These are phyloP conservation scores for Colletotrichum plurivorum DNA, from an alignment of 2,329 filamentous ascomycete species.

Conservation along the genomic window DNA sequence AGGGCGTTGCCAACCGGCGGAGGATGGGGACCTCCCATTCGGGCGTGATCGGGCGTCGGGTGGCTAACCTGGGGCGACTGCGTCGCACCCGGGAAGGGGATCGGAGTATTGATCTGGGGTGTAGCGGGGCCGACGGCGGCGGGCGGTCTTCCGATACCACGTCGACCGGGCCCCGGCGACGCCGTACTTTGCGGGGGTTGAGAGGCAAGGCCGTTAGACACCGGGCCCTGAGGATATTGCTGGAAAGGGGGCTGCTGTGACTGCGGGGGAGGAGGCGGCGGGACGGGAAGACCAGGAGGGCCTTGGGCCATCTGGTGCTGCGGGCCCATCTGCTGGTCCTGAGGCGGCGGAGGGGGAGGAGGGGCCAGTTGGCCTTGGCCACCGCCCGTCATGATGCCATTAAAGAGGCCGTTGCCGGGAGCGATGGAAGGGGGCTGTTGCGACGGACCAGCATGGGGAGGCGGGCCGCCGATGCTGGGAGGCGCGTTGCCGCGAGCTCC, in stretches of 20 bases:
- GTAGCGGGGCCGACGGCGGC: constrained; percentile 80
- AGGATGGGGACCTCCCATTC: constrained; percentile 61
- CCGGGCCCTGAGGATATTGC: constrained; percentile 73
- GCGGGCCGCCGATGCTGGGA: constrained; percentile 74
- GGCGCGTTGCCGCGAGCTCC: constrained; percentile 76
- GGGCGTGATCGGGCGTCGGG: constrained; percentile 79
- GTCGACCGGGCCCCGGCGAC: constrained; percentile 87
- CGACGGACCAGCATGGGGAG: constrained; percentile 83
- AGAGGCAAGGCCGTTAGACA: constrained; percentile 80
- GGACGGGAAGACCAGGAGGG: constrained; percentile 75
- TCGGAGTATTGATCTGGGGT: constrained; percentile 90
- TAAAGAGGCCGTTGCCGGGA: constrained; percentile 93
- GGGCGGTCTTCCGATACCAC: constrained; percentile 77
- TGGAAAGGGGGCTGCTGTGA: constrained; percentile 81
- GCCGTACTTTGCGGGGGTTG: constrained; percentile 88
- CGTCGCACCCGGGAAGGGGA: constrained; percentile 86
- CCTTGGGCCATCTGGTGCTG: constrained; percentile 77
- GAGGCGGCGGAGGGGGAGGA: constrained; percentile 74
- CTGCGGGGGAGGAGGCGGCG: constrained; percentile 70
- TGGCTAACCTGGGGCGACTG: constrained; percentile 91
- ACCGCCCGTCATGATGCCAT: constrained; percentile 93
- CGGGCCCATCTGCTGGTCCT: constrained; percentile 72
- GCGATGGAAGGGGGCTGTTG: constrained; percentile 92
- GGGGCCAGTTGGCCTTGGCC: constrained; percentile 88
- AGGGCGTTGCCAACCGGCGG: constrained; percentile 73